A percentile compares a stretch with the other conserved stretches of the same genome.
Conservation (phyloP, 2,329 filamentous ascomycete genomes). For the Paraphaeosphaeria sporulosa region DNA sequence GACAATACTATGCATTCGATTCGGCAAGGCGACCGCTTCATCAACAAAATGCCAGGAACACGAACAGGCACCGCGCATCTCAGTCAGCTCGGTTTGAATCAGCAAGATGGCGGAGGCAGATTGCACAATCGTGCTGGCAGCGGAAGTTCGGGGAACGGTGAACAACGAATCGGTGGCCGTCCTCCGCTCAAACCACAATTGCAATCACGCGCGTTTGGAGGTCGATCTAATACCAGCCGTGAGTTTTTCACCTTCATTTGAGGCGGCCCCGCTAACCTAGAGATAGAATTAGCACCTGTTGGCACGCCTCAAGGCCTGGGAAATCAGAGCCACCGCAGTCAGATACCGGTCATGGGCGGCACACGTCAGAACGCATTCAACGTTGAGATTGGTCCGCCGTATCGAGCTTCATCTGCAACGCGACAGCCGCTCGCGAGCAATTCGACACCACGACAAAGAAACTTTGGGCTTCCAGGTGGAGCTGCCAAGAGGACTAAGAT, state of each 20-base stretch:
- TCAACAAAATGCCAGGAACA: conserved; percentile 40
- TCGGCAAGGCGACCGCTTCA: conserved; percentile 35
- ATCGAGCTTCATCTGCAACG: conserved; percentile 41
- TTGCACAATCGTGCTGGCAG: conserved; percentile 32
- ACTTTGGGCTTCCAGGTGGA: conserved; percentile 35
- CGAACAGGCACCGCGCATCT: conserved; percentile 34
- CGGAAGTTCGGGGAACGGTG: conserved; percentile 36
- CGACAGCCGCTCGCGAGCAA: conserved; percentile 42
- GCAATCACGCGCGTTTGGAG: conserved; percentile 26
- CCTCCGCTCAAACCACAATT: conserved; percentile 29
- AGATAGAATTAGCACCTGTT: conserved; percentile 31
- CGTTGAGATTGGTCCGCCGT: conserved; percentile 26
- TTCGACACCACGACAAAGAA: conserved; percentile 22
- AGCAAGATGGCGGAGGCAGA: conserved; percentile 23
- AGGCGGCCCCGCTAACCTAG: neutral
- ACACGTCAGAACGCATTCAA: conserved; percentile 32
- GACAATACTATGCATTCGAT: conserved; percentile 38
- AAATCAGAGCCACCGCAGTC: conserved; percentile 37
- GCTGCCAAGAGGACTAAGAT: conserved; percentile 39
- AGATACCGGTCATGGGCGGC: conserved; percentile 38
- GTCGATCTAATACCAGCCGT: conserved; percentile 30
- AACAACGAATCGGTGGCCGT: conserved; percentile 29
- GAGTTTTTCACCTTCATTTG: neutral
- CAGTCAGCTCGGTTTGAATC: conserved; percentile 24
- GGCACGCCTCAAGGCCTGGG: conserved; percentile 39